Evolutionary conservation across 2,329 filamentous ascomycete genomes (phyloP), one percentile per base, ranked within the genome.

Genomic region (Sclerotinia trifoliorum): DNA sequence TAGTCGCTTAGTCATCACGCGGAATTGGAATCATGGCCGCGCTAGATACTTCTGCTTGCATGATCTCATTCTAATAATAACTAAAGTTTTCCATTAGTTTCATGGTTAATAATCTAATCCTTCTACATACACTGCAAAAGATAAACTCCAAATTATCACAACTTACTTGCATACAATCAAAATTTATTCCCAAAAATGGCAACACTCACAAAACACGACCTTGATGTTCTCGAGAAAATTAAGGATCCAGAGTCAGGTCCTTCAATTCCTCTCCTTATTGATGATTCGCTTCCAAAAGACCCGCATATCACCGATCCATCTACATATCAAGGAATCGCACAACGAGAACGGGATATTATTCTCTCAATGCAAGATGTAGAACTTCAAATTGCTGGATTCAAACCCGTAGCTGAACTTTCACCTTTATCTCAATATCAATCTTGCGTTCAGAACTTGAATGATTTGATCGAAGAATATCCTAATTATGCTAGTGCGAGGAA

Each of bases 401-500:
- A 72, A n/a, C 68, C 74, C 11, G 21, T 69, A 42, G 61, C 69
- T 58, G 54, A 66, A 26, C 64, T 69, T 51, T 54, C 77, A 80
- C 60, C 79, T 76, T 56, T 76, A 79, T 2, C 76, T 73, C n/a
- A 77, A 79, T 89, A 88, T 73, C 80, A 78, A 35, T 70, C 78
- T 48, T 83, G 82, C 65, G 77, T 88, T 24, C 76, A 77, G 13
- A 78, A 80, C 7, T 80, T 94, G 6, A 82, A 83, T 42, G 75
- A 78, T 2, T 81, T 93, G 44, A 85, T 93, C 52, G 74, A 80
- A 2, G 78, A 84, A 32, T 77, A 86, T 65, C 89, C 90, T 3
- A 78, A 80, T 44, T 94, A 94, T 78, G 90, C 90, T 29, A 91
- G 89, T 71, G 89, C 88, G 7, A 85, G 87, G 68, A 90, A 93